Evolutionary conservation across 2,329 filamentous ascomycete genomes (phyloP).

Genomic region (Trichoderma atroviride): DNA sequence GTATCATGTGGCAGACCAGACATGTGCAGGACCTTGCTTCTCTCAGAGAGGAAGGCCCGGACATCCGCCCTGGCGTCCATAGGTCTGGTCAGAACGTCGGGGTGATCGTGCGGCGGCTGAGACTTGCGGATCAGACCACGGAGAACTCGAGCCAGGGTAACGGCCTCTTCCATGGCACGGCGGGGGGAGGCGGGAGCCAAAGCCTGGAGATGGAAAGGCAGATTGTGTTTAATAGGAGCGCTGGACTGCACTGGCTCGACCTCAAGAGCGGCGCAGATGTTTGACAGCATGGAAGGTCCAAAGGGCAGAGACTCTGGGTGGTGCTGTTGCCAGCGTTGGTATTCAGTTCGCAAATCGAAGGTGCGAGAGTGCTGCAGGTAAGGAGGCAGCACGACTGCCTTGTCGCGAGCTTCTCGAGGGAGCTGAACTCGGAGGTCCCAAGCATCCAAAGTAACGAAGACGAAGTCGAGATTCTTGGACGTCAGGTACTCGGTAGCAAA

Average conservation of each 20-base stretch:
- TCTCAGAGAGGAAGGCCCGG: slow-evolving; percentile 90
- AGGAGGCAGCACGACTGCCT: slow-evolving; percentile 92
- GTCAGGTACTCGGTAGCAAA: slow-evolving; percentile 92
- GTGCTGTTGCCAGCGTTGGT: slow-evolving; percentile 97
- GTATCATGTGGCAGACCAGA: slow-evolving; percentile 96
- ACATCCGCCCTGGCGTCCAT: slow-evolving; percentile 98
- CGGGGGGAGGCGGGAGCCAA: slow-evolving; percentile 92
- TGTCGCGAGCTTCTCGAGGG: slow-evolving; percentile 95
- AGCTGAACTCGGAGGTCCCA: slow-evolving; percentile 99
- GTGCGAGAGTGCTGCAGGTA: slow-evolving; percentile 98
- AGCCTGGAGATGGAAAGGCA: slow-evolving; percentile 96
- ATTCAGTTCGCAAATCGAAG: slow-evolving; percentile 95
- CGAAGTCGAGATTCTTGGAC: slow-evolving; percentile 91
- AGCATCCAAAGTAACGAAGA: slow-evolving; percentile 96
- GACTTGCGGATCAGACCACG: slow-evolving; percentile 94
- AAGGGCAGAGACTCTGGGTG: slow-evolving; percentile 97
- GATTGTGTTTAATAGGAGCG: slow-evolving; percentile 97
- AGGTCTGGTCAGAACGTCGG: slow-evolving; percentile 89
- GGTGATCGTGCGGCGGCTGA: slow-evolving; percentile 88
- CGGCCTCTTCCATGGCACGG: slow-evolving; percentile 95
- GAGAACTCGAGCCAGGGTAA: slow-evolving; percentile 90
- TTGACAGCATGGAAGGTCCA: slow-evolving; percentile 90
- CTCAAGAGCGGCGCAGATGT: slow-evolving; percentile 97
- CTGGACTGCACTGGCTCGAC: slow-evolving; percentile 97
- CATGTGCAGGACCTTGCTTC: slow-evolving; percentile 98